These are phyloP conservation scores for Boletus barrowsii DNA, from an alignment of 768 basidiomycete genomes.

Conservation along the genomic window DNA sequence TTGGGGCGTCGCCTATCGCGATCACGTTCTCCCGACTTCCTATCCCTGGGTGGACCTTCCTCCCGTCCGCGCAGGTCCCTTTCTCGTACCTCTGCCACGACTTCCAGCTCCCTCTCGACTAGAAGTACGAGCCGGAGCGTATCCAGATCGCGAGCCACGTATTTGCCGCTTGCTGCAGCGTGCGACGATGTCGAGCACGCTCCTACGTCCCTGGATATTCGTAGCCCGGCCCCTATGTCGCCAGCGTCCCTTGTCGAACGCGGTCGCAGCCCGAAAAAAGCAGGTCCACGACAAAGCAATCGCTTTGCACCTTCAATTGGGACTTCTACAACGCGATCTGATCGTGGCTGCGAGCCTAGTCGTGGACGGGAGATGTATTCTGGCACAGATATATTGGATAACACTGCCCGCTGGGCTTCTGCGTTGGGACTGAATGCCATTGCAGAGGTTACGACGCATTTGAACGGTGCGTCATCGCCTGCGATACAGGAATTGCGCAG, in stretches of 20 bases:
- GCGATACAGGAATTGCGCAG: slow-evolving; percentile 22
- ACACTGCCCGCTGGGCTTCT: slow-evolving; percentile 30
- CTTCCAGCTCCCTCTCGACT: slow-evolving; percentile 38
- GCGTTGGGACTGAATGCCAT: slow-evolving; percentile 19
- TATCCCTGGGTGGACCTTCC: slow-evolving; percentile 17
- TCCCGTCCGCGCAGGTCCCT: slow-evolving; percentile 42
- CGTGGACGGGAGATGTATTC: slow-evolving; percentile 19
- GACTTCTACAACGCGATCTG: slow-evolving; percentile 26
- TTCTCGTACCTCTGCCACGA: slow-evolving; percentile 46
- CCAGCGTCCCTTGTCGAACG: slow-evolving; percentile 26
- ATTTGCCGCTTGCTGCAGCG: slow-evolving; percentile 23
- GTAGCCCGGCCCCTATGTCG: slow-evolving; percentile 20
- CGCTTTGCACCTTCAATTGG: slow-evolving; percentile 23
- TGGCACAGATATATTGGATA: slow-evolving; percentile 23
- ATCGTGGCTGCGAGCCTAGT: slow-evolving; percentile 18
- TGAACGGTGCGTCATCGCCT: slow-evolving; percentile 12
- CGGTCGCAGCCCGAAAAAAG: slow-evolving; percentile 26
- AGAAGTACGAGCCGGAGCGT: slow-evolving; percentile 40
- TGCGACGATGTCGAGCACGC: slow-evolving; percentile 26
- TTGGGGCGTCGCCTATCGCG: slow-evolving; percentile 20
- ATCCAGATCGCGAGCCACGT: slow-evolving; percentile 36
- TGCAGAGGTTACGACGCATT: slow-evolving; percentile 20
- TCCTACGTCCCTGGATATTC: slow-evolving; percentile 26
- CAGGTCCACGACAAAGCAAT: slow-evolving; percentile 1
- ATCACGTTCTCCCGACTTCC: slow-evolving; percentile 30